These are phyloP conservation scores for Esteya vermicola DNA, from an alignment of 2,329 filamentous ascomycete species.

Conservation along the genomic window DNA sequence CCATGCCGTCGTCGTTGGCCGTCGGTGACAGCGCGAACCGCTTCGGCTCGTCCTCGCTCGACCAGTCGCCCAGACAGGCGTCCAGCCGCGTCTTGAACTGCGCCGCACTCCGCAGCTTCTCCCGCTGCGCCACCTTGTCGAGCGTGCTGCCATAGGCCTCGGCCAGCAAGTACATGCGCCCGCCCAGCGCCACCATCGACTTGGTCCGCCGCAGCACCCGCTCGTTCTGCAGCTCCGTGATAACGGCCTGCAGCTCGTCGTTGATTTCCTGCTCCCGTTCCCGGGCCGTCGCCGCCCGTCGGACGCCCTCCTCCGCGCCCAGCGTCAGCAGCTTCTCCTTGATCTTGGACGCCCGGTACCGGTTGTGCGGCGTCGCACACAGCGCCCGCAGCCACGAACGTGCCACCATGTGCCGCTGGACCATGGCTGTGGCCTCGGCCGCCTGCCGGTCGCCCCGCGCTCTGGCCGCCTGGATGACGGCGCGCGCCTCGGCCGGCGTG, in stretches of 20 bases:
- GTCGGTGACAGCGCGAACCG: constrained; percentile 33
- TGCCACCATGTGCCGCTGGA: constrained; percentile 5
- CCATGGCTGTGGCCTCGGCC: not conserved
- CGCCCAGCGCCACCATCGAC: constrained; percentile 38
- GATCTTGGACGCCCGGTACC: constrained; percentile 33
- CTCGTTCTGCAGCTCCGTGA: constrained; percentile 31
- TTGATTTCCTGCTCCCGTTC: constrained; percentile 19
- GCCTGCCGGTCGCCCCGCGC: not conserved
- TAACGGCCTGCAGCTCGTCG: constrained; percentile 30
- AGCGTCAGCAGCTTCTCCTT: constrained; percentile 37
- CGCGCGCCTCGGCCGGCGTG: constrained; percentile 2
- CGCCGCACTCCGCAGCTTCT: constrained; percentile 43
- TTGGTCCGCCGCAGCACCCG: constrained; percentile 47
- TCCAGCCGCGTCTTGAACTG: constrained; percentile 48
- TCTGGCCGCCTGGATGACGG: not conserved
- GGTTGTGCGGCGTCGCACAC: constrained; percentile 35
- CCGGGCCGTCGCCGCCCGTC: constrained; percentile 4
- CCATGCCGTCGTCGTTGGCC: constrained; percentile 46
- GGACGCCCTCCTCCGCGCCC: constrained; percentile 14
- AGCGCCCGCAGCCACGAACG: constrained; percentile 40
- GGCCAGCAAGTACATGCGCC: constrained; percentile 49
- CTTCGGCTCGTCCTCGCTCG: constrained; percentile 15
- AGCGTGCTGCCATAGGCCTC: constrained; percentile 43
- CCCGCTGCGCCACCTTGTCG: constrained; percentile 36
- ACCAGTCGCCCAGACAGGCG: constrained; percentile 28